phyloP scores from a whole-genome alignment of 495 filamentous ascomycete genomes.

The Hypoxylon perforatum region DNA sequence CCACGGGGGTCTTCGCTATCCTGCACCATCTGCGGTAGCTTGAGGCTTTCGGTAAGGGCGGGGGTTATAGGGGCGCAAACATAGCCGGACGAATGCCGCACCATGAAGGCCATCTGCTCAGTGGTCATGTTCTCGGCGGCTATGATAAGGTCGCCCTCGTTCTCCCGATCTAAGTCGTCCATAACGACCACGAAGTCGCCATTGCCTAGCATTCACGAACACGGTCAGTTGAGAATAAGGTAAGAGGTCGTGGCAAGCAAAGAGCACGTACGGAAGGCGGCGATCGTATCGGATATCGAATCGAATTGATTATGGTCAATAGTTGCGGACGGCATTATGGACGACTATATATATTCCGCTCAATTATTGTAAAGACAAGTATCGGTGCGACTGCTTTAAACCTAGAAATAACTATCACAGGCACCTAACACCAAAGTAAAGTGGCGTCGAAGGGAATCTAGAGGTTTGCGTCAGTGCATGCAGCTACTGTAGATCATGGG shows the following conservation, averaged over 20 bases:
- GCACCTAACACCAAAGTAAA: no score
- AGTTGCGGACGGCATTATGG: slow-evolving; percentile 54
- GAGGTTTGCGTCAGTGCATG: slow-evolving; percentile 10
- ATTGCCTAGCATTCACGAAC: slow-evolving; percentile 63
- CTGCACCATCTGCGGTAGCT: slow-evolving; percentile 89
- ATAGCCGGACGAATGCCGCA: slow-evolving; percentile 87
- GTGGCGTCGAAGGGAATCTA: neutral
- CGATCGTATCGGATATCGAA: slow-evolving; percentile 84
- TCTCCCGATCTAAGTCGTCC: slow-evolving; percentile 89
- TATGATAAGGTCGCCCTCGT: slow-evolving; percentile 98
- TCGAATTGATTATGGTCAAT: slow-evolving; percentile 72
- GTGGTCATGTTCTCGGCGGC: slow-evolving; percentile 87
- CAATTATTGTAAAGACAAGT: no score
- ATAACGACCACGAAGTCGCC: slow-evolving; percentile 97
- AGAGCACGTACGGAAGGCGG: slow-evolving; percentile 77
- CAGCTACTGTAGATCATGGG: slow-evolving; percentile 5
- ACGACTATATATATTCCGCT: neutral
- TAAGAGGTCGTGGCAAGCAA: slow-evolving; percentile 28
- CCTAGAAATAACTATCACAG: no score
- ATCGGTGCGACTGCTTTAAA: no score
- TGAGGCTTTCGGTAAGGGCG: slow-evolving; percentile 70
- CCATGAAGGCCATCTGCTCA: slow-evolving; percentile 93
- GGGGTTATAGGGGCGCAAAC: slow-evolving; percentile 88
- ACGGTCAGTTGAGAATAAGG: slow-evolving; percentile 11
- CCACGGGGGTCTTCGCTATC: slow-evolving; percentile 84